Conservation (phyloP, 179 eudicot genomes). For the Camellia oleifera region DNA sequence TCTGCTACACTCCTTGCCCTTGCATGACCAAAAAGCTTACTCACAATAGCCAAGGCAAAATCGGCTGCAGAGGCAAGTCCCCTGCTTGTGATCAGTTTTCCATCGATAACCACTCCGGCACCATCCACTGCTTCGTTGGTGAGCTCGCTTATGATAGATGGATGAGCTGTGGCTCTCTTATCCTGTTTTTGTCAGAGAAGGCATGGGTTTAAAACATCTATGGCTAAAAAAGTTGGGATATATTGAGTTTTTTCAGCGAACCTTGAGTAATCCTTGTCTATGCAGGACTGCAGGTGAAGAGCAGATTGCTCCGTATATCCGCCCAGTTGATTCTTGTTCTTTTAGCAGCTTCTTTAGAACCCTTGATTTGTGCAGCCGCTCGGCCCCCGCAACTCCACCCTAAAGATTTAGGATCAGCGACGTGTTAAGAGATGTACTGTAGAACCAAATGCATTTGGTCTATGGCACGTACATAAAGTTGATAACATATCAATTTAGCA, state of each 20-base stretch:
- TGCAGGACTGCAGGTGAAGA: slow-evolving; percentile 60
- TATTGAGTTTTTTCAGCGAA: slow-evolving; percentile 21
- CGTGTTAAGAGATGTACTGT: not conserved
- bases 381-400: slow-evolving; percentile 63
- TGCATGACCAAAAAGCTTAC: slow-evolving; percentile 74
- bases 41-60: slow-evolving; percentile 79
- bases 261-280: slow-evolving; percentile 76
- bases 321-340: slow-evolving; percentile 67
- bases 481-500: not conserved
- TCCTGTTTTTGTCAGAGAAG: slow-evolving; percentile 42
- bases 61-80: slow-evolving; percentile 65
- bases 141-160: slow-evolving; percentile 43
- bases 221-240: not conserved
- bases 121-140: slow-evolving; percentile 32
- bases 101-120: slow-evolving; percentile 79
- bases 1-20: slow-evolving; percentile 97
- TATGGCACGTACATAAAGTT: not conserved
- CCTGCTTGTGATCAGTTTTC: slow-evolving; percentile 72
- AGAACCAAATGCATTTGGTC: not conserved
- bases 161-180: slow-evolving; percentile 58
- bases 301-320: slow-evolving; percentile 71
- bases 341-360: slow-evolving; percentile 79
- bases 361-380: slow-evolving; percentile 66
- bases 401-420: slow-evolving; percentile 18
- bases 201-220: not conserved